Percentiles rank a stretch among this genome's conserved stretches.
phyloP scores from a whole-genome alignment of 1,284 basidiomycete species.

The Leucoagaricus sp. region DNA sequence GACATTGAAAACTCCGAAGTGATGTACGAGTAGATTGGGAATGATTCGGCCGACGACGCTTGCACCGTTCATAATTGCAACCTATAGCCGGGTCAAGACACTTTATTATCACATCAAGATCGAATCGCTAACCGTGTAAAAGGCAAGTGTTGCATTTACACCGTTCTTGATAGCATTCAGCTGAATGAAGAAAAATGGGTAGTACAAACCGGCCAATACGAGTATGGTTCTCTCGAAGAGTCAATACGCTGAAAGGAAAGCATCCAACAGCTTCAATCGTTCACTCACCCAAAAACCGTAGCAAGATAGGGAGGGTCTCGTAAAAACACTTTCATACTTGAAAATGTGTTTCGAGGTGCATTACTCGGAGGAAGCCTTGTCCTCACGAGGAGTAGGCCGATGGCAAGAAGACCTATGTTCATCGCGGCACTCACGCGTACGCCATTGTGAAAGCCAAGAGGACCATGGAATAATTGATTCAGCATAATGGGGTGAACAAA shows the following conservation, averaged over 20 bases:
- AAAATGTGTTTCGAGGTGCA: conserved; percentile 21
- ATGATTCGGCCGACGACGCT: conserved; percentile 42
- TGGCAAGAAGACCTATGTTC: conserved; percentile 33
- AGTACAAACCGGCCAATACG: conserved; percentile 38
- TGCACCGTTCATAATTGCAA: conserved; percentile 45
- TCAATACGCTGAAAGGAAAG: background rate
- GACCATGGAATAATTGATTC: conserved; percentile 43
- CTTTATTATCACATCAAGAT: conserved; percentile 1
- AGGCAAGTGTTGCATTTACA: conserved; percentile 37
- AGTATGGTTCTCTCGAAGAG: conserved; percentile 30
- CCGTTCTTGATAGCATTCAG: conserved; percentile 42
- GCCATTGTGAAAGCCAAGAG: conserved; percentile 44
- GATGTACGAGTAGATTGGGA: conserved; percentile 35
- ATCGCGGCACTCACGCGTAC: conserved; percentile 42
- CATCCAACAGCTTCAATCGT: background rate
- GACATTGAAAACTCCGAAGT: conserved; percentile 42
- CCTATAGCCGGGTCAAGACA: conserved; percentile 25
- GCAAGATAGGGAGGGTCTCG: conserved; percentile 37
- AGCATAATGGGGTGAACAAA: conserved; percentile 54
- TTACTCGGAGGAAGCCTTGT: conserved; percentile 30
- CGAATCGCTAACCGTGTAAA: conserved; percentile 39
- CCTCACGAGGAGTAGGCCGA: conserved; percentile 39
- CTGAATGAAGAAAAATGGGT: conserved; percentile 48
- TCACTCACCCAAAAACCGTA: conserved; percentile 36
- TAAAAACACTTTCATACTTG: conserved; percentile 26